phyloP scores from a whole-genome alignment of 192 early-diverging fungal species.

The Jimgerdemannia flammicorona region DNA sequence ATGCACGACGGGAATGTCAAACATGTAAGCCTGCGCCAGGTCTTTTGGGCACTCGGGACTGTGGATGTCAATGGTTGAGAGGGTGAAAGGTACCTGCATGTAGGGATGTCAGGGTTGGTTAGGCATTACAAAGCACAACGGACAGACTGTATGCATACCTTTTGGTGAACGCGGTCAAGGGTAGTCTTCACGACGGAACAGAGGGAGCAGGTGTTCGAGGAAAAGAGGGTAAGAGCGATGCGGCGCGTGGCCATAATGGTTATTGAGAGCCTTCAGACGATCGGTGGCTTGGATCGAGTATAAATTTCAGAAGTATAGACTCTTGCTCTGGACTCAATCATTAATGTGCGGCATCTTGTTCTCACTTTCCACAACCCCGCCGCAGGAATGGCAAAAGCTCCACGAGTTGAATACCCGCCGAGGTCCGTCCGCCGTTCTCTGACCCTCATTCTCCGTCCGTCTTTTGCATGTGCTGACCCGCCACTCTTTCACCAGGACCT shows the following conservation, averaged over 20 bases:
- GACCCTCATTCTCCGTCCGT: background rate
- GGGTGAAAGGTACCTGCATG: slow-evolving; percentile 22
- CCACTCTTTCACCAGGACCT: slow-evolving; percentile 35
- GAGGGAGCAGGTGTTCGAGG: slow-evolving; percentile 44
- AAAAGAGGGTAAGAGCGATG: slow-evolving; percentile 37
- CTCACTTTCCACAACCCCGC: slow-evolving; percentile 18
- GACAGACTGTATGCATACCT: slow-evolving; percentile 20
- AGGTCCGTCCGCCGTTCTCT: slow-evolving; percentile 26
- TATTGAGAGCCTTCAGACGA: background rate
- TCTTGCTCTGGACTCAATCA: too few relatives aligned
- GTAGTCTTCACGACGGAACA: slow-evolving; percentile 45
- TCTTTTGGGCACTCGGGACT: slow-evolving; percentile 32
- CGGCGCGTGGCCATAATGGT: slow-evolving; percentile 12
- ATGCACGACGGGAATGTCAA: slow-evolving; percentile 52
- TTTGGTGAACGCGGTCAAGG: slow-evolving; percentile 36
- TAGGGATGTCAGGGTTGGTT: background rate
- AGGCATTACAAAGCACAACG: background rate
- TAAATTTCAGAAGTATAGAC: background rate
- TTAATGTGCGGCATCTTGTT: slow-evolving; percentile 59
- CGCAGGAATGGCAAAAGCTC: slow-evolving; percentile 34
- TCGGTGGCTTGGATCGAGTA: too few relatives aligned
- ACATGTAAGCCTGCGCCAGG: slow-evolving; percentile 44
- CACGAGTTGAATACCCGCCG: slow-evolving; percentile 42
- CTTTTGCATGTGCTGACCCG: background rate
- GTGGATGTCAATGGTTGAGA: slow-evolving; percentile 27